Percentiles rank a stretch among this genome's conserved stretches.
phyloP scores from a whole-genome alignment of 306 rosid species.

The Quercus agrifolia region DNA sequence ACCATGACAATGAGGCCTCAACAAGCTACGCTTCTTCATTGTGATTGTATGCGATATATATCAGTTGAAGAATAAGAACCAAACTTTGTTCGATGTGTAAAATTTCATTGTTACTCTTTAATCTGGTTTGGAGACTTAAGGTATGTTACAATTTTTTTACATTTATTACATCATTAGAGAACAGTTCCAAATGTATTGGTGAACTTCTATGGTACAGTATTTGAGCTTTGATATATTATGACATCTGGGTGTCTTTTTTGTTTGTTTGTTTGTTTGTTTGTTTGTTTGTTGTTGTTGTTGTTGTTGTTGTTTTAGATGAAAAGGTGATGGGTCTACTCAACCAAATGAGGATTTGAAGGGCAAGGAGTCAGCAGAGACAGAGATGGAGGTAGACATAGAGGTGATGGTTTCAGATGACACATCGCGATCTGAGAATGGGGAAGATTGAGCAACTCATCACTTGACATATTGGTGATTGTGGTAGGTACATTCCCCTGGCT shows the following conservation, averaged over 20 bases:
- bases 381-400: constrained; percentile 47
- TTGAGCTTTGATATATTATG: not conserved
- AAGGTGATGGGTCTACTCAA: constrained; percentile 11
- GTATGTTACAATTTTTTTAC: not conserved
- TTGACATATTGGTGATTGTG: constrained; percentile 30
- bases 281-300: too few relatives aligned
- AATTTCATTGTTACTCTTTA: too few relatives aligned
- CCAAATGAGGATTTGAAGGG: constrained; percentile 28
- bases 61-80: not conserved
- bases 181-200: not conserved
- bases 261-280: too few relatives aligned
- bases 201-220: not conserved
- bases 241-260: too few relatives aligned
- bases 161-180: not conserved
- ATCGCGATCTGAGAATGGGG: constrained; percentile 49
- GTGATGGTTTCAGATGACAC: constrained; percentile 44
- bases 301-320: not conserved
- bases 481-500: constrained; percentile 40
- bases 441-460: constrained; percentile 32
- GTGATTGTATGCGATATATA: not conserved
- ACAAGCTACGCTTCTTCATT: not conserved
- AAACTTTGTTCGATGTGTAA: too few relatives aligned
- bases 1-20: not conserved
- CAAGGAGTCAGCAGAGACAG: constrained; percentile 31
- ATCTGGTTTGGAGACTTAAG: not conserved